phyloP scores from a whole-genome alignment of 768 basidiomycete genomes.

The Gymnopilus junonius region DNA sequence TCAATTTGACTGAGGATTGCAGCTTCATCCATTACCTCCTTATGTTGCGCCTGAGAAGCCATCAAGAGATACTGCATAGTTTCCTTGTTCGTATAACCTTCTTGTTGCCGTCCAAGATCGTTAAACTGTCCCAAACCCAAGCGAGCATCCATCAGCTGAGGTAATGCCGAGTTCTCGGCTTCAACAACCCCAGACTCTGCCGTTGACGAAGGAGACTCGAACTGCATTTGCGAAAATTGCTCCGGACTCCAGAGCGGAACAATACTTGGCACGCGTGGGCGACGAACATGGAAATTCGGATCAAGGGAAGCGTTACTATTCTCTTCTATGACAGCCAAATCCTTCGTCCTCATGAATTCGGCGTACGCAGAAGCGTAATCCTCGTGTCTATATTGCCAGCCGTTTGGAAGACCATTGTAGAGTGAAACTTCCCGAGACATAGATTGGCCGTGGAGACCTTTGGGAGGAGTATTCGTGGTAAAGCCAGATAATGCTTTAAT shows the following conservation, averaged over 20 bases:
- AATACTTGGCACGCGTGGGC: constrained; percentile 45
- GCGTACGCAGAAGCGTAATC: constrained; percentile 41
- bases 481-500: constrained; percentile 12
- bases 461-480: constrained; percentile 5
- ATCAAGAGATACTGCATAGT: constrained; percentile 24
- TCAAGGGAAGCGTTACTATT: constrained; percentile 8
- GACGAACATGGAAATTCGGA: constrained; percentile 12
- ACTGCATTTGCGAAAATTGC: constrained; percentile 21
- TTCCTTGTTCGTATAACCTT: background rate
- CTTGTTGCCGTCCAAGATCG: constrained; percentile 1
- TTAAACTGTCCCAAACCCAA: background rate
- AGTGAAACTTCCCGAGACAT: constrained; percentile 54
- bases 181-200: too few species aligned
- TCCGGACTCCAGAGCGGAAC: constrained; percentile 38
- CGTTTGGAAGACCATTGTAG: constrained; percentile 50
- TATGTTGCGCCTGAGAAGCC: constrained; percentile 13
- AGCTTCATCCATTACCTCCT: constrained; percentile 5
- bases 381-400: constrained; percentile 46
- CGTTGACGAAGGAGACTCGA: too few species aligned
- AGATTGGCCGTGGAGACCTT: constrained; percentile 26
- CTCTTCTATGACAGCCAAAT: constrained; percentile 19
- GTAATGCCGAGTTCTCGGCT: background rate
- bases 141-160: constrained; percentile 9
- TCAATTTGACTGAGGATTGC: constrained; percentile 28
- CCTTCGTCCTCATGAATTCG: constrained; percentile 38